Conservation (phyloP, 169 alveolate species). For the Cryptosporidium ubiquitum region DNA sequence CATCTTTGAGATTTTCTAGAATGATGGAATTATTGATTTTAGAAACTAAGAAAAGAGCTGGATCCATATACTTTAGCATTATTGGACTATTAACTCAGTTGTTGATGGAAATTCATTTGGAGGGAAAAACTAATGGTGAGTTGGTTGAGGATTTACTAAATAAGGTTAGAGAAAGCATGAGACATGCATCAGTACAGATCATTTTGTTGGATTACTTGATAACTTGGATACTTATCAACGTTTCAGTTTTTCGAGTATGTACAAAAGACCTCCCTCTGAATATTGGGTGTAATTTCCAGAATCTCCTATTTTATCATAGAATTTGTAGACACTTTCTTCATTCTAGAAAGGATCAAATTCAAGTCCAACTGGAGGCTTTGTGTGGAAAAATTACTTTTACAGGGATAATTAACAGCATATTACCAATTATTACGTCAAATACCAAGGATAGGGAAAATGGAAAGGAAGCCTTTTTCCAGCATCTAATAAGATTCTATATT, state of each 20-base stretch:
- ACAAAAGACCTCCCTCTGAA: background rate
- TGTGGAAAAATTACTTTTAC: background rate
- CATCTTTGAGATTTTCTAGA: background rate
- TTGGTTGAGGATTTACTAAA: background rate
- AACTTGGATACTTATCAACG: slow-evolving; percentile 43
- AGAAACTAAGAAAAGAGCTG: slow-evolving; percentile 35
- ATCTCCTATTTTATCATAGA: slow-evolving; percentile 2
- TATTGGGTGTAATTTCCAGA: background rate
- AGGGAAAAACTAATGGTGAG: background rate
- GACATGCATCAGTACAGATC: slow-evolving; percentile 7
- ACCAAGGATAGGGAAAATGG: background rate
- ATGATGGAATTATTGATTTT: background rate
- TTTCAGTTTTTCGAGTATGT: background rate
- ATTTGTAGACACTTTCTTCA: slow-evolving; percentile 40
- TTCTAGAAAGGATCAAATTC: background rate
- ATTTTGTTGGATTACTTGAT: slow-evolving; percentile 22
- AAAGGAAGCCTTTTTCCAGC: slow-evolving; percentile 13
- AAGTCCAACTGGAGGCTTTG: background rate
- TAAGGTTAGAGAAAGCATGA: slow-evolving; percentile 35
- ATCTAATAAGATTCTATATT: slow-evolving; percentile 1
- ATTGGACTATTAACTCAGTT: slow-evolving; percentile 16
- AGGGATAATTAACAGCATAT: slow-evolving; percentile 4
- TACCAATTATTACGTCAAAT: background rate
- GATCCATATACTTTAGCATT: background rate
- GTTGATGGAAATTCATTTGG: slow-evolving; percentile 9